A percentile compares a stretch with the other conserved stretches of the same genome.
phyloP scores from a whole-genome alignment of 352 stramenopile genomes.

The Pythium dissotocum region DNA sequence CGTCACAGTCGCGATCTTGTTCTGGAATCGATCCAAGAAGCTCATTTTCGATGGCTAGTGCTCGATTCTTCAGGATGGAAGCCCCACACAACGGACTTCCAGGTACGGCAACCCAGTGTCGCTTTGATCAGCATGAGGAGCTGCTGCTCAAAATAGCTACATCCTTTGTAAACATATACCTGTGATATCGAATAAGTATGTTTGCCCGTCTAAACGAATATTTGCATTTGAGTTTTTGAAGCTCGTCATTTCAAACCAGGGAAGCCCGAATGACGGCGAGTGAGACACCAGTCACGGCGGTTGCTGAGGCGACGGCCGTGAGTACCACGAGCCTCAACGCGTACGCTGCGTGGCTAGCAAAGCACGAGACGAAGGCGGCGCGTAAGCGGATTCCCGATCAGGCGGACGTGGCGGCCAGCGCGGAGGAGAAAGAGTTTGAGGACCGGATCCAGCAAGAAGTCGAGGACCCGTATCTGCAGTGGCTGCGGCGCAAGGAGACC shows the following conservation, averaged over 20 bases:
- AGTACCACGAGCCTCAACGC: constrained; percentile 19
- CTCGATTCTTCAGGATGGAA: neutral
- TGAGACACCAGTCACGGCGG: neutral
- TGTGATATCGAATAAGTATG: neutral
- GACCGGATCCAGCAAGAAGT: neutral
- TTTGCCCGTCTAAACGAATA: constrained; percentile 3
- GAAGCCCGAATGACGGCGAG: neutral
- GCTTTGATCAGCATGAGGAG: neutral
- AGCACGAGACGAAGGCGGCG: constrained; percentile 26
- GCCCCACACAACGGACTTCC: neutral
- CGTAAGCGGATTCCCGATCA: neutral
- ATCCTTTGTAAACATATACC: constrained; percentile 13
- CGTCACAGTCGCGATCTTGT: constrained; percentile 83
- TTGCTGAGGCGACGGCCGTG: neutral
- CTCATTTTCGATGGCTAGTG: constrained; percentile 42
- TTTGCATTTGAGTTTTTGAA: constrained; percentile 33
- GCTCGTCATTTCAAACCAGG: constrained; percentile 11
- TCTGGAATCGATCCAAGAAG: constrained; percentile 82
- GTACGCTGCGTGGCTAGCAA: constrained; percentile 43
- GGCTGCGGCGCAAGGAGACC: constrained; percentile 23
- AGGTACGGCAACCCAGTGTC: neutral
- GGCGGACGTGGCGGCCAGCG: neutral
- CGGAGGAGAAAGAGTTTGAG: neutral
- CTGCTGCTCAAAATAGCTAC: constrained; percentile 32
- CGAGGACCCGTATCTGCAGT: constrained; percentile 14